These are phyloP conservation scores for Trematosphaeria pertusa DNA, from an alignment of 2,329 filamentous ascomycete species.

Conservation along the genomic window DNA sequence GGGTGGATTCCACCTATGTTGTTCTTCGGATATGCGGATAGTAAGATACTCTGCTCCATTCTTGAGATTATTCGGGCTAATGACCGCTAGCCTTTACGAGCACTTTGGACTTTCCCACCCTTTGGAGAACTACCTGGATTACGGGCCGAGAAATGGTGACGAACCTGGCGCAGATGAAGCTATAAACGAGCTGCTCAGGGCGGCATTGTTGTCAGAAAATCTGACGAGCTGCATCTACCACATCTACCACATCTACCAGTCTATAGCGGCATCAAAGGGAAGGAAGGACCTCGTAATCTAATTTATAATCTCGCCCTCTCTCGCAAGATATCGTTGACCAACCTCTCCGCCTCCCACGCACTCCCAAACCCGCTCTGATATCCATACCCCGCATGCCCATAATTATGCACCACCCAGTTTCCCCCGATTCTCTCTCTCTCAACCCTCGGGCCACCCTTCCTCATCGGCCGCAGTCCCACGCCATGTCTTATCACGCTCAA, in stretches of 20 bases:
- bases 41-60: no score
- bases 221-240: no score
- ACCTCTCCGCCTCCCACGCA: conserved; percentile 48
- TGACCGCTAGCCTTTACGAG: conserved; percentile 64
- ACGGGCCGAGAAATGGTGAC: conserved; percentile 78
- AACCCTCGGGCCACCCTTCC: conserved; percentile 75
- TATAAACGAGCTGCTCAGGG: no score
- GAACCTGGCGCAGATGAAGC: conserved; percentile 61
- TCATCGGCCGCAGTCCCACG: conserved; percentile 79
- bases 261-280: background rate
- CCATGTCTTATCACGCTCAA: conserved; percentile 78
- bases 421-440: conserved; percentile 72
- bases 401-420: conserved; percentile 78
- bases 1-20: conserved; percentile 96
- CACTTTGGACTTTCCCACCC: conserved; percentile 83
- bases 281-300: background rate
- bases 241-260: background rate
- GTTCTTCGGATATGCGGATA: conserved; percentile 86
- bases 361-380: conserved; percentile 61
- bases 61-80: no score
- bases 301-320: conserved; percentile 14
- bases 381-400: conserved; percentile 81
- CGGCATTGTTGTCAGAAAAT: no score
- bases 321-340: conserved; percentile 41
- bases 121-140: conserved; percentile 78